Conservation (phyloP, 208 protist genomes). For the Giardia duodenalis region DNA sequence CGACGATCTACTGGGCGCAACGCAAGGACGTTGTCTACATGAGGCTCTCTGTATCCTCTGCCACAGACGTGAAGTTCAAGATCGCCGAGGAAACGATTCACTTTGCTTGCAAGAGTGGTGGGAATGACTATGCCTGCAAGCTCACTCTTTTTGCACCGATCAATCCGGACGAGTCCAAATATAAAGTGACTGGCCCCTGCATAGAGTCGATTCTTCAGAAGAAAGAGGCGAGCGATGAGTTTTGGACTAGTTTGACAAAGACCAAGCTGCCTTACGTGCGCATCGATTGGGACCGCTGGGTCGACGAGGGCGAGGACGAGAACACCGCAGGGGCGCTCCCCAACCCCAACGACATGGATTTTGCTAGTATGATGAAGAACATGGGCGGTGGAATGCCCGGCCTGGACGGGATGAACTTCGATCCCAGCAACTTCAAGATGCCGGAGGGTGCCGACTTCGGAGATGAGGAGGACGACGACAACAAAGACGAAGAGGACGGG, state of each 20-base stretch:
- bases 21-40: conserved; percentile 24
- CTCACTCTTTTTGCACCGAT: not conserved
- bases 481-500: not conserved
- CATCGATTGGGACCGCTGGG: conserved; percentile 22
- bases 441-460: not conserved
- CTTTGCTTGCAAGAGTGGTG: not conserved
- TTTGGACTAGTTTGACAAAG: not conserved
- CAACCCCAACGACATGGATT: not conserved
- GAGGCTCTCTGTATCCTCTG: not conserved
- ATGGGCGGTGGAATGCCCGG: no score
- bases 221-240: not conserved
- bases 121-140: not conserved
- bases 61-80: not conserved
- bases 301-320: conserved; percentile 27
- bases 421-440: conserved; percentile 19
- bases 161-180: not conserved
- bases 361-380: not conserved
- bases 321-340: not conserved
- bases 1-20: conserved; percentile 28
- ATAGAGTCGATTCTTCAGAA: conserved; percentile 13
- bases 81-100: not conserved
- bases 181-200: not conserved
- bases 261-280: conserved; percentile 24
- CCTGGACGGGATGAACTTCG: not conserved
- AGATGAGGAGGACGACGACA: not conserved